Conservation (phyloP, 495 filamentous ascomycete species). For the Penicillium tannophilum region DNA sequence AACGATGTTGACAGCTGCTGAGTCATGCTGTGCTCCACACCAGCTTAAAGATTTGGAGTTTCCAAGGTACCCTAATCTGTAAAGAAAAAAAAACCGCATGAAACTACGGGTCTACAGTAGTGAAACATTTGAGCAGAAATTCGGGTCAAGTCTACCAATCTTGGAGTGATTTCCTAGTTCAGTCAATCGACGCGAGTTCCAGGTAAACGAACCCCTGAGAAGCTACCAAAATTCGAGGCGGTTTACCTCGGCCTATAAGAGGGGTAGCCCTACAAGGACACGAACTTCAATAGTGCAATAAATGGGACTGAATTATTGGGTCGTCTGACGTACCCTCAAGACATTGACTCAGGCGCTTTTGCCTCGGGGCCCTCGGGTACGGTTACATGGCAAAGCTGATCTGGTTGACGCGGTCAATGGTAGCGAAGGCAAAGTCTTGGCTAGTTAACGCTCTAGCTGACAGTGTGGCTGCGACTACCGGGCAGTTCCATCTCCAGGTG, state of each 20-base stretch:
- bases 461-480: constrained; percentile 8
- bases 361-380: constrained; percentile 1
- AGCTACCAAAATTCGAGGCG: not conserved
- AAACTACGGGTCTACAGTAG: not conserved
- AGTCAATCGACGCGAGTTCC: not conserved
- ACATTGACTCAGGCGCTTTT: constrained; percentile 4
- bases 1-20: constrained; percentile 19
- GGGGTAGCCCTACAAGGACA: not conserved
- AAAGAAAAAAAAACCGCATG: not conserved
- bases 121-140: not conserved
- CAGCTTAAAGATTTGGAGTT: constrained; percentile 20
- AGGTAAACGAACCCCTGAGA: constrained; percentile 5
- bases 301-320: constrained; percentile 4
- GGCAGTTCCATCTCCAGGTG: constrained; percentile 1
- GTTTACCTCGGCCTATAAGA: constrained; percentile 3
- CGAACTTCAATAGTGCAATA: not conserved
- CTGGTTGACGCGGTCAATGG: not conserved
- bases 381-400: not conserved
- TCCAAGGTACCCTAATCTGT: constrained; percentile 5
- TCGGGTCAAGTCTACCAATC: not conserved
- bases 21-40: constrained; percentile 24
- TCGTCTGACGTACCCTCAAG: constrained; percentile 10
- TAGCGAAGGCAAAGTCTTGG: not conserved
- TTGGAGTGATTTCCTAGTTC: not conserved
- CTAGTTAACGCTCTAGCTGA: not conserved